Evolutionary conservation across 1,139 yeast genomes (phyloP), one percentile per base, ranked within the genome.

Genomic region (Hanseniaspora uvarum): DNA sequence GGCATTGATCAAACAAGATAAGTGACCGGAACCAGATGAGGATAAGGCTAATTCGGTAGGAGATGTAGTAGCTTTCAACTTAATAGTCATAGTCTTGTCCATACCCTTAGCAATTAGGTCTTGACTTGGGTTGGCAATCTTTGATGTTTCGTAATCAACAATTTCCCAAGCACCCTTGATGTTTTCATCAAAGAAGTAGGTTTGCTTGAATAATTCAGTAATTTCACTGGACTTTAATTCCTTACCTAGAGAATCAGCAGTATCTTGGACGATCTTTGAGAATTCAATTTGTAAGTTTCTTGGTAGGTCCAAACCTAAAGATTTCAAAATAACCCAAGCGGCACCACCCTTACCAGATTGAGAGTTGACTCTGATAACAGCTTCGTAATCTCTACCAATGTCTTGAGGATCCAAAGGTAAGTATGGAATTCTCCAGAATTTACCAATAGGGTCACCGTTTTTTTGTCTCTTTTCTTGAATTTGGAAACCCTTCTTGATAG

Each of bases 301-400:
- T 58, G 98, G 98, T 62, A 92, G 77, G 65, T 92, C 97, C 58
- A 92, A 77, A 60, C 89, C 96, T 66, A 92, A 75, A 59, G 85
- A 79, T 65, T 94, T 80, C 63, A 88, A 77, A 64, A 92, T 84
- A 60, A 92, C 85, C 96, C 97, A 92, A 31, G 97, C 95, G 30
- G 97, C 95, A 67, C 97, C 97, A 66, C 97, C 97, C 72, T 92
- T 92, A 65, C 98, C 98, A 28, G 95, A 84, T 74, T 92, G 97
- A 11, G 96, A 88, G 74, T 92, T 92, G 70, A 92, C 97, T 70
- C 98, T 81, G 65, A 92, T 92, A 59, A 92, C 94, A 46, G 97
- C 97, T 72, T 92, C 97, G 71, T 92, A 92, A 56, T 86, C 89
- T 72, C 97, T 82, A 57, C 97, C 97, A 63, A 92, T 84, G 69